A percentile compares a stretch with the other conserved stretches of the same genome.
phyloP scores from a whole-genome alignment of 1,284 basidiomycete species.

The Meira miltonrushii region DNA sequence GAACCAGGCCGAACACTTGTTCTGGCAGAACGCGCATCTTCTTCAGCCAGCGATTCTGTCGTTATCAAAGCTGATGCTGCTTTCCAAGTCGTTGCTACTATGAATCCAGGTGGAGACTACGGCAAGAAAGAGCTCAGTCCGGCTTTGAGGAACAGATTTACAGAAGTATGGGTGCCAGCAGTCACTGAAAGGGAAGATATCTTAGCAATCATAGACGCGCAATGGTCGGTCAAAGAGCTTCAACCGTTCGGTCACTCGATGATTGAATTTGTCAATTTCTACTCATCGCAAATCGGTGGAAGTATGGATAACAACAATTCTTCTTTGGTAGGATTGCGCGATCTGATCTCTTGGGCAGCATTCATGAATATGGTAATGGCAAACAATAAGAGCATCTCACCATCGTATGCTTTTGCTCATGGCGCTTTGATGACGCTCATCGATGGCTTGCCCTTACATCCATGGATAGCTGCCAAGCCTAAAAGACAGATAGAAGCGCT shows the following conservation, averaged over 20 bases:
- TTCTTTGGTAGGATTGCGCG: conserved; percentile 63
- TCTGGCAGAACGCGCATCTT: conserved; percentile 76
- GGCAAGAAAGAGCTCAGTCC: conserved; percentile 98
- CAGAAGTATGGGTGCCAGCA: conserved; percentile 96
- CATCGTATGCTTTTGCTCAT: conserved; percentile 51
- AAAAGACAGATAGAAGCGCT: background rate
- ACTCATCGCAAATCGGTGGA: conserved; percentile 66
- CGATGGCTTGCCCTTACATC: conserved; percentile 50
- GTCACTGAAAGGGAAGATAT: conserved; percentile 73
- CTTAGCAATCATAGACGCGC: conserved; percentile 68
- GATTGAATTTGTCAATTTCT: conserved; percentile 78
- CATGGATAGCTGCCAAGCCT: conserved; percentile 1
- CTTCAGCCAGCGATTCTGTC: conserved; percentile 16
- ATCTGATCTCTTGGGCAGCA: conserved; percentile 85
- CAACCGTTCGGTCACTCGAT: conserved; percentile 63
- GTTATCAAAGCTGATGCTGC: conserved; percentile 31
- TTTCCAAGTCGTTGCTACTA: conserved; percentile 93
- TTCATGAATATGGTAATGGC: conserved; percentile 70
- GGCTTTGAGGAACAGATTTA: conserved; percentile 93
- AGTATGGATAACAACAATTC: conserved; percentile 46
- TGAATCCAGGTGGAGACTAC: conserved; percentile 99
- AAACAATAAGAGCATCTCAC: conserved; percentile 17
- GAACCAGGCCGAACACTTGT: conserved; percentile 85
- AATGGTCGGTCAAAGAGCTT: conserved; percentile 61
- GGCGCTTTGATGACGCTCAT: conserved; percentile 54